Conservation (phyloP, 257 asterid genomes). For the Ajuga chamaepitys region DNA sequence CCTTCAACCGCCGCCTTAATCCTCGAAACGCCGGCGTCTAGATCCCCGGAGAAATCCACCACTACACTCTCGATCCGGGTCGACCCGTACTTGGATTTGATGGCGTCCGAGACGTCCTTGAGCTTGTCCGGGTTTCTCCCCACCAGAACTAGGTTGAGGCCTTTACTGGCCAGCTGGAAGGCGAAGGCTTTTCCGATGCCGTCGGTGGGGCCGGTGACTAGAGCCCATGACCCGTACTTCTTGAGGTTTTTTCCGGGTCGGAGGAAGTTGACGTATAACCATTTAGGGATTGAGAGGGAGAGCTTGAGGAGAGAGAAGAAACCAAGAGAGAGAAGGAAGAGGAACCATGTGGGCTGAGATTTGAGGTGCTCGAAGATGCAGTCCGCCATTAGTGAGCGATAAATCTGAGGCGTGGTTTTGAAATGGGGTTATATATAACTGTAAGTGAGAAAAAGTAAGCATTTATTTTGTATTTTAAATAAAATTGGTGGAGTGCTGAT, state of each 20-base stretch:
- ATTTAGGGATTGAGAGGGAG: constrained; percentile 37
- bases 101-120: constrained; percentile 46
- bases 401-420: constrained; percentile 1
- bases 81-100: constrained; percentile 49
- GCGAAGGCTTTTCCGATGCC: constrained; percentile 96
- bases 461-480: background rate
- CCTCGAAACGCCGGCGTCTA: constrained; percentile 62
- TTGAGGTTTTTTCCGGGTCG: constrained; percentile 79
- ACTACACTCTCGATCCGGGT: constrained; percentile 71
- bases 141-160: constrained; percentile 65
- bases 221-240: constrained; percentile 96
- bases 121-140: constrained; percentile 86
- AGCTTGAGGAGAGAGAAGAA: constrained; percentile 31
- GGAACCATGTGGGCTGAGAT: constrained; percentile 77
- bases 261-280: constrained; percentile 70
- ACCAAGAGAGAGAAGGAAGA: constrained; percentile 46
- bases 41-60: constrained; percentile 84
- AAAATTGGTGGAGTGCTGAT: too few species aligned
- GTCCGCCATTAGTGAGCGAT: constrained; percentile 39
- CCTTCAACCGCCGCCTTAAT: constrained; percentile 63
- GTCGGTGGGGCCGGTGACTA: constrained; percentile 92
- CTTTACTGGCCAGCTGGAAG: constrained; percentile 67
- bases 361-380: constrained; percentile 54
- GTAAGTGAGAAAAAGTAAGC: too few species aligned
- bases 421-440: background rate